Evolutionary conservation across 2,329 filamentous ascomycete genomes (phyloP), one percentile per base, ranked within the genome.

Genomic region (Trichophyton rubrum): DNA sequence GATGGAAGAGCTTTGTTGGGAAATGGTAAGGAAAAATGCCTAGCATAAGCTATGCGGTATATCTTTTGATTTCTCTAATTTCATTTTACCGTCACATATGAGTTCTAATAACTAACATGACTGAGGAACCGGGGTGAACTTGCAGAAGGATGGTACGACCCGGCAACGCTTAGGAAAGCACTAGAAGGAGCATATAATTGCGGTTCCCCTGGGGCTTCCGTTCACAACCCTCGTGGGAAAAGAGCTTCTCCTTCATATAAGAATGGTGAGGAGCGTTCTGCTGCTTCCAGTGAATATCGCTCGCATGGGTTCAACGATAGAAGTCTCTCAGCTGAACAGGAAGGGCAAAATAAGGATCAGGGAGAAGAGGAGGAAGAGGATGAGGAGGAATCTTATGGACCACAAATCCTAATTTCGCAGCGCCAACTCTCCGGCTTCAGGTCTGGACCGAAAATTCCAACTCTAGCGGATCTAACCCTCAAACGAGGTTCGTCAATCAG

Each of bases 121-220:
- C 66, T 68, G 71, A 87, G 85, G 85, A 99, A 99, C 76, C 83
- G 84, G 67, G 87, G 85, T 69, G 89, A 92, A 75, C 78, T 97
- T 64, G 87, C 88, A 3, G 87, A 92, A 72, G 89, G 89, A 55
- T 99, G 92, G 92, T 99, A 97, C 74, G 89, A 95, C 69, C 88
- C 90, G 6, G 82, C 82, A 61, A 88, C 85, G 64, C 83, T 89
- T 63, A 72, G 79, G 64, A 79, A 75, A 60, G 81, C 80, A 17
- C 74, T 78, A 63, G 67, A 65, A 63, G 61, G 61, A 62, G 53
- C 64, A 66, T 60, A 60, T 30, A 38, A 49, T 41, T 30, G 51
- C 27, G 27, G 33, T 2, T 13, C 24, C 2, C 27, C 51, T 5
- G 11, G 43, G 22, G 8, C n/a, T 6, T 6, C 56, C 11, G 20